These are phyloP conservation scores for Globisporangium uncinulatum DNA, from an alignment of 352 stramenopile species.

Conservation along the genomic window DNA sequence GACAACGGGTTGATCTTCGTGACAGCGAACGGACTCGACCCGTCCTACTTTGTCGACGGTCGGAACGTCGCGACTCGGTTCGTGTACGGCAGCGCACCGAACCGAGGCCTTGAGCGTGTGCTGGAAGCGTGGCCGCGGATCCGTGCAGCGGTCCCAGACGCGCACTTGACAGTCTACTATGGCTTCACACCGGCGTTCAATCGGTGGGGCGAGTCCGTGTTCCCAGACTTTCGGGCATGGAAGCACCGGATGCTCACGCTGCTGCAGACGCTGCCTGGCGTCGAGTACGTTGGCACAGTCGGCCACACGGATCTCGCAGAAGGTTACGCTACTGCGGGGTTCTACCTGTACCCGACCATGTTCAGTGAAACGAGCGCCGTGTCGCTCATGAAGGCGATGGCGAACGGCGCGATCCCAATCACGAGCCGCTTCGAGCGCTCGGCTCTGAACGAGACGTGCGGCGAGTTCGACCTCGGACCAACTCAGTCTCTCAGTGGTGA, in stretches of 20 bases:
- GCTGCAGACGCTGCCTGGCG: slow-evolving; percentile 24
- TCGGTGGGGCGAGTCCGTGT: slow-evolving; percentile 36
- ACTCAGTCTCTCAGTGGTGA: background rate
- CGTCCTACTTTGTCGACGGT: slow-evolving; percentile 51
- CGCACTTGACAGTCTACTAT: slow-evolving; percentile 83
- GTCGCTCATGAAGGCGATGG: slow-evolving; percentile 91
- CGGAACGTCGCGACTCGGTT: slow-evolving; percentile 57
- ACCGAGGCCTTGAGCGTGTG: slow-evolving; percentile 62
- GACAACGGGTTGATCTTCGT: slow-evolving; percentile 38
- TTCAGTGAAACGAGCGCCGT: slow-evolving; percentile 91
- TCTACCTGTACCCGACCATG: slow-evolving; percentile 88
- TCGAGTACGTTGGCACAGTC: slow-evolving; percentile 79
- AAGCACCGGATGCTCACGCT: slow-evolving; percentile 34
- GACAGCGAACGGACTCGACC: slow-evolving; percentile 73
- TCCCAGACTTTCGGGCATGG: slow-evolving; percentile 61
- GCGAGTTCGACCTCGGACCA: slow-evolving; percentile 73
- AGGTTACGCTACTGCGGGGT: slow-evolving; percentile 71
- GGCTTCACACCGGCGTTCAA: slow-evolving; percentile 82
- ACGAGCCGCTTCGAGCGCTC: slow-evolving; percentile 71
- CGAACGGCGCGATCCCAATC: slow-evolving; percentile 85
- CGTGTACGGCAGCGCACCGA: slow-evolving; percentile 85
- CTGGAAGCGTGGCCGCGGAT: slow-evolving; percentile 75
- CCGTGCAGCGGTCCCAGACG: slow-evolving; percentile 35
- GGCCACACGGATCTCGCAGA: slow-evolving; percentile 61
- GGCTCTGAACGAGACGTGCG: slow-evolving; percentile 57